phyloP scores from a whole-genome alignment of 352 stramenopile species.

The Blastocystis sp. region DNA sequence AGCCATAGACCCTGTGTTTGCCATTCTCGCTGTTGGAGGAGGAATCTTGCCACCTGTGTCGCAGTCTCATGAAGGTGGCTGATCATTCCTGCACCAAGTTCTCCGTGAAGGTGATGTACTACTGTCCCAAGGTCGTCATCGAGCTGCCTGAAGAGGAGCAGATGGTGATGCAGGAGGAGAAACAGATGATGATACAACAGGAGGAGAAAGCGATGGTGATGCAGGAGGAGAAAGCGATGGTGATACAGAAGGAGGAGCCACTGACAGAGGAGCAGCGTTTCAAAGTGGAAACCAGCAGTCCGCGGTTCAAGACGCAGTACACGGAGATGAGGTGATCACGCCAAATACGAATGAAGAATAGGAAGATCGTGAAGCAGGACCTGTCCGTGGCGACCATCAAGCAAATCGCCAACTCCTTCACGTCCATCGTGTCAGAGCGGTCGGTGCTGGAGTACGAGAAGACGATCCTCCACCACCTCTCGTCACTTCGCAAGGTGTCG shows the following conservation, averaged over 20 bases:
- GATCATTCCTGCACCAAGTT: not conserved
- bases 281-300: conserved; percentile 32
- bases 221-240: not conserved
- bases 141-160: too few species aligned
- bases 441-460: conserved; percentile 9
- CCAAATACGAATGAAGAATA: not conserved
- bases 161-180: not conserved
- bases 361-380: not conserved
- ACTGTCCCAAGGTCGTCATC: not conserved
- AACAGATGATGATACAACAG: not conserved
- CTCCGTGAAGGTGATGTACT: not conserved
- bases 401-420: conserved; percentile 3
- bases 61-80: not conserved
- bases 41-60: not conserved
- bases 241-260: not conserved
- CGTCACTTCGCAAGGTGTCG: conserved; percentile 21
- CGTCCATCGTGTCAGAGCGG: conserved; percentile 2
- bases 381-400: conserved; percentile 6
- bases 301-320: conserved; percentile 8
- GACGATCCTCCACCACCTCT: conserved; percentile 31
- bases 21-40: not conserved
- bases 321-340: not conserved
- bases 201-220: not conserved
- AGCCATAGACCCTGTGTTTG: not conserved
- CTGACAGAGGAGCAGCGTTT: not conserved